Evolutionary conservation across 2,329 filamentous ascomycete genomes (phyloP), one percentile per base, ranked within the genome.

Genomic region (Paecilomyces formosus): DNA sequence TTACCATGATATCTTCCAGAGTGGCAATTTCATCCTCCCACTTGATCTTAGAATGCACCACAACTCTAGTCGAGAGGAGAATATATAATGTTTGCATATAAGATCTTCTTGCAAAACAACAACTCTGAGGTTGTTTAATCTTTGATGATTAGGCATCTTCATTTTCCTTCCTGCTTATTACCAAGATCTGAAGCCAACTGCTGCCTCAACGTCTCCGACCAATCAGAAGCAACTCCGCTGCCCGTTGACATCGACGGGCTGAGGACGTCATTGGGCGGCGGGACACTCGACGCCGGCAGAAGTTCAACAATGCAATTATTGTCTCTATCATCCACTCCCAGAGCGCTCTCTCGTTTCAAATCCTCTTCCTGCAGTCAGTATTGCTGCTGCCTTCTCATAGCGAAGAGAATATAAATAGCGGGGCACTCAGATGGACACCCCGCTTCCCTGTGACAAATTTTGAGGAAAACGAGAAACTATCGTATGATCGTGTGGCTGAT

Each of bases 221-320:
- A 52, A 52, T 52, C 50, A 56, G 55, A 56, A 11, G 13, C 15
- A 33, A 9, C 18, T 21, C 12, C 18, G 55, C 30, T 18, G 31
- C 26, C 11, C 26, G 15, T 22, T 18, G 18, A 56, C 31, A 12
- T 21, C 35, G 33, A 56, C 22, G 22, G 22, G 31, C 57, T 54
- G 35, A 13, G 33, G 50, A 63, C 62, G 62, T 67, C 65, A 68
- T 68, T 64, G 61, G 62, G 60, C 64, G 65, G 63, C 64, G 62
- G 61, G 62, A 61, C 9, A 24, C 22, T 28, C 12, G 3, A 28
- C 21, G 11, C 50, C 28, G 33, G 13, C 24, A 21, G 33, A 33
- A 55, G 30, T 28, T 31, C 18, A 21, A 33, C n/a, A 21, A 28
- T 15, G 12, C 2, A 4, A 35, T 13, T 33, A 24, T 39, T 45